Percentiles rank a stretch among this genome's conserved stretches.
Conservation (phyloP, 2,329 filamentous ascomycete species). For the Epicoccum nigrum region DNA sequence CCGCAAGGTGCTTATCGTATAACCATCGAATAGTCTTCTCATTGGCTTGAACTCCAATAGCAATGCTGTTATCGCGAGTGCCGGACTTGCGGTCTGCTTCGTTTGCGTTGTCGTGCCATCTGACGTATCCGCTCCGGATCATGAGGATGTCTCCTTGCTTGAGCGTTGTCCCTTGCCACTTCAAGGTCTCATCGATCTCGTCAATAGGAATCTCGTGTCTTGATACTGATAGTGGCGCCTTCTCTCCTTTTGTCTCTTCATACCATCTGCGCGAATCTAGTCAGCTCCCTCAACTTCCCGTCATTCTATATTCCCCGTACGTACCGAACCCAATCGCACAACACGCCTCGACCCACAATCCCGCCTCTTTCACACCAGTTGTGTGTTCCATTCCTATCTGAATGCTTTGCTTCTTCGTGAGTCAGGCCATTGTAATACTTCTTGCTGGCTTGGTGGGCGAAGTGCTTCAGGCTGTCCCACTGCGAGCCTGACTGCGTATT, state of each 20-base stretch:
- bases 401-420: conserved; percentile 32
- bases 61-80: conserved; percentile 41
- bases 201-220: conserved; percentile 40
- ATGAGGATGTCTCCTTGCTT: conserved; percentile 45
- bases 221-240: conserved; percentile 33
- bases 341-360: conserved; percentile 43
- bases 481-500: conserved; percentile 44
- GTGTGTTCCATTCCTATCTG: conserved; percentile 41
- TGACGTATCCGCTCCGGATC: conserved; percentile 55
- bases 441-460: conserved; percentile 38
- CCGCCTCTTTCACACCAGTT: conserved; percentile 47
- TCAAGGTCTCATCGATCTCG: conserved; percentile 37
- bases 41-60: conserved; percentile 42
- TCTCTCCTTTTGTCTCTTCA: conserved; percentile 39
- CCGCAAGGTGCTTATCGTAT: conserved; percentile 45
- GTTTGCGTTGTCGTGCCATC: conserved; percentile 42
- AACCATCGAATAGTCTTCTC: conserved; percentile 46
- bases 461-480: conserved; percentile 47
- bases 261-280: conserved; percentile 24
- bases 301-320: not conserved
- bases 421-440: conserved; percentile 43
- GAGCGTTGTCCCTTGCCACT: conserved; percentile 38
- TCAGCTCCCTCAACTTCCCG: not conserved
- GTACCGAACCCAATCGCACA: conserved; percentile 39
- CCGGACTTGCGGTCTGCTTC: conserved; percentile 35